Evolutionary conservation across 1,284 basidiomycete genomes (phyloP).

Genomic region (Puccinia novopanici): DNA sequence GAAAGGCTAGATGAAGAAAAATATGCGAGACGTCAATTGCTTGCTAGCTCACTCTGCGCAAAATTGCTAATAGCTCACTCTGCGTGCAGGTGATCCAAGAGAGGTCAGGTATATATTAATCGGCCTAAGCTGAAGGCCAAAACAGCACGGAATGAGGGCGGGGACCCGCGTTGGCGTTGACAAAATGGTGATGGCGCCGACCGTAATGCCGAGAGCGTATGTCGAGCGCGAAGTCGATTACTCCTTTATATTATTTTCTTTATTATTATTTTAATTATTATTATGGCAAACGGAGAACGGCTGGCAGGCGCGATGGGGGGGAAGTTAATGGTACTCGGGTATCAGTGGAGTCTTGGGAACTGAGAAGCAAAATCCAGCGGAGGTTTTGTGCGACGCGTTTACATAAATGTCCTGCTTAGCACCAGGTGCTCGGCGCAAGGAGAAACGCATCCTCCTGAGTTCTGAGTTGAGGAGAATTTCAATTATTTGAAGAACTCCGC

Average conservation of each 20-base stretch:
- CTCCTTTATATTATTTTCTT: too few species aligned
- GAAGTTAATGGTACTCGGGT: not conserved
- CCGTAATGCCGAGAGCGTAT: slow-evolving; percentile 19
- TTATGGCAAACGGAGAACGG: not conserved
- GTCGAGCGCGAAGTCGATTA: not conserved
- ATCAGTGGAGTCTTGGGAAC: not conserved
- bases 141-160: slow-evolving; percentile 1
- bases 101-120: not conserved
- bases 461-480: not conserved
- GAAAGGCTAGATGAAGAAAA: not conserved
- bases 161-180: slow-evolving; percentile 14
- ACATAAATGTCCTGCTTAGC: not conserved
- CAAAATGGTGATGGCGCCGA: not conserved
- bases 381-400: not conserved
- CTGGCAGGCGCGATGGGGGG: not conserved
- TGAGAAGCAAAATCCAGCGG: not conserved
- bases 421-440: too few species aligned
- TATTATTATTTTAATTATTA: too few species aligned
- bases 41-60: not conserved
- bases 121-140: slow-evolving; percentile 18
- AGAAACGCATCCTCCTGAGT: not conserved
- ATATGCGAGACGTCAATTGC: not conserved
- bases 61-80: not conserved
- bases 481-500: not conserved
- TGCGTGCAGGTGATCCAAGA: not conserved